Evolutionary conservation across 345 rosid genomes (phyloP), one percentile per base, ranked within the genome.

Genomic region (Heritiera fomes): DNA sequence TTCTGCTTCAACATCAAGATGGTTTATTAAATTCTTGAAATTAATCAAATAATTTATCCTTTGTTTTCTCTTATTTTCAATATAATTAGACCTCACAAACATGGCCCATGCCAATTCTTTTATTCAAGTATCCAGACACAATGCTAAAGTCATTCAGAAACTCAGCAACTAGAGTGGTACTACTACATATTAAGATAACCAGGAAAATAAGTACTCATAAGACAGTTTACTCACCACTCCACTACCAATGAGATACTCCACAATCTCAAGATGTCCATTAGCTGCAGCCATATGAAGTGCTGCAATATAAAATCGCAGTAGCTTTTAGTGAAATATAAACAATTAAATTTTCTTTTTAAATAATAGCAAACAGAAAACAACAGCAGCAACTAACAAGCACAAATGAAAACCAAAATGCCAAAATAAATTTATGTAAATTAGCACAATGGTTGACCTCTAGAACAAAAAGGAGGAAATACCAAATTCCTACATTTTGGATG

Each of bases 211-310:
- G 75, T 68, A 45, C 45, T 47, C 23, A 40, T 38, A 7, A 73
- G 56, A 71, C 23, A 18, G 47, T 76, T 62, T 75, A 49, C 92
- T 90, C 81, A 92, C 97, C 94, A 82, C 94, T 84, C 91, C 89
- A 80, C 80, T 67, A 82, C 87, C 78, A 78, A 94, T 83, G 75
- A 94, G 96, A 82, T 90, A 91, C 82, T 91, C 94, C 81, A 90
- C 95, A 61, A 92, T 80, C 43, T 60, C 74, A 80, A 87, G 82
- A 79, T 91, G 97, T 55, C 98, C 98, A 79, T 96, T 91, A 18
- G 97, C 99, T 12, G 97, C 92, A 17, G 98, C 99, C 98, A 96
- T 93, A 80, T 95, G 98, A 80, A 95, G 91, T 17, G 97, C 98
- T 95, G 86, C 78, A 80, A 83, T 63, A 38, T 82, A 28, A 68